A percentile compares a stretch with the other conserved stretches of the same genome.
These are phyloP conservation scores for Jatropha curcas DNA, from an alignment of 345 rosid species.

Conservation along the genomic window DNA sequence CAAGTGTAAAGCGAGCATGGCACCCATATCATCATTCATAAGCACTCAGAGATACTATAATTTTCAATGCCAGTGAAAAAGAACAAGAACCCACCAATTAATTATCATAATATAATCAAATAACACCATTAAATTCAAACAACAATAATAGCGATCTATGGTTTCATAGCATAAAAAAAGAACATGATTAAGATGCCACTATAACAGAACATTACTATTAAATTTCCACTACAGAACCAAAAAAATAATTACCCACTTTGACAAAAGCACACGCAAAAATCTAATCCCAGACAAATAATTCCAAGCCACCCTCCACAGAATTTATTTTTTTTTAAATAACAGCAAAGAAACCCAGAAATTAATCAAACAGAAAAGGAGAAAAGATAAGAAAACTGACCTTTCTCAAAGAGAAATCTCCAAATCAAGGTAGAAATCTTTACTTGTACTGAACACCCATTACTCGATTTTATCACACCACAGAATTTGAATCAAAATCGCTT, in stretches of 20 bases:
- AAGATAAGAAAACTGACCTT: slow-evolving; percentile 4
- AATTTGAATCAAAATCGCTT: neutral
- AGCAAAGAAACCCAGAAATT: neutral
- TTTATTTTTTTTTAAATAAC: too few species aligned
- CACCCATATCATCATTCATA: slow-evolving; percentile 12
- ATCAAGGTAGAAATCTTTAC: neutral
- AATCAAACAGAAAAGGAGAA: neutral
- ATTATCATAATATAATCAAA: neutral
- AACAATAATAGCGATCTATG: neutral
- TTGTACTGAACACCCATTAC: neutral
- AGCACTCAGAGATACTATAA: neutral
- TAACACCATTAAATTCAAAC: neutral
- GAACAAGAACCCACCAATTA: neutral
- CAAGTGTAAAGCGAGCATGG: slow-evolving; percentile 15
- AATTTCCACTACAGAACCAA: slow-evolving; percentile 12
- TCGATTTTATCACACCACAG: slow-evolving; percentile 11
- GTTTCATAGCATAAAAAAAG: slow-evolving; percentile 1
- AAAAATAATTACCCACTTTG: slow-evolving; percentile 13
- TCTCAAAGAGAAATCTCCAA: neutral
- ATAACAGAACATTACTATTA: slow-evolving; percentile 11
- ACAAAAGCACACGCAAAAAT: slow-evolving; percentile 19
- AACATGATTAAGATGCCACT: slow-evolving; percentile 15
- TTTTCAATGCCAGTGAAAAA: neutral
- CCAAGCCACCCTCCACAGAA: neutral
- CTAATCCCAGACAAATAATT: slow-evolving; percentile 14